Evolutionary conservation across 352 stramenopile genomes (phyloP).

Genomic region (Phytophthora idaei): DNA sequence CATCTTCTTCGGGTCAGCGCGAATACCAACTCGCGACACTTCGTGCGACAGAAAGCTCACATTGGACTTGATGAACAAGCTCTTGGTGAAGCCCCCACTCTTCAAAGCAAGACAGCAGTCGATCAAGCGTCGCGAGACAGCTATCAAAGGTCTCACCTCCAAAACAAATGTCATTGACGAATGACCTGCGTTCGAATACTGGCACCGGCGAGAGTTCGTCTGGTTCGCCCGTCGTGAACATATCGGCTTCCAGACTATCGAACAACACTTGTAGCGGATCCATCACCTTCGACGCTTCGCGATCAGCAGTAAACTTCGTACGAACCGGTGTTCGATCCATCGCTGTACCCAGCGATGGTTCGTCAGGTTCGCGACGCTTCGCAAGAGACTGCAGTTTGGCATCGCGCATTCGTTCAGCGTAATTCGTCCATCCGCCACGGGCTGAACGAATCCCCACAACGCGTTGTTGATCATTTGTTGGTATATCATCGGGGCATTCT

Average conservation of each 20-base stretch:
- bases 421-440: not conserved
- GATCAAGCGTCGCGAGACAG: not conserved
- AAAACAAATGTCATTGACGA: conserved; percentile 14
- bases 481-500: not conserved
- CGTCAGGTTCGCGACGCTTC: too few relatives aligned
- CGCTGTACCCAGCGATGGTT: too few relatives aligned
- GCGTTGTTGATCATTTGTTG: not conserved
- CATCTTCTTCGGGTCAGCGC: too few relatives aligned
- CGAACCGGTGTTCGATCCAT: not conserved
- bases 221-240: not conserved
- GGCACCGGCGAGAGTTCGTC: not conserved
- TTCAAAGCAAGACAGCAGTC: conserved; percentile 1
- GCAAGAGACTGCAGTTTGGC: not conserved
- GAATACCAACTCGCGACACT: too few relatives aligned
- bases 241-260: not conserved
- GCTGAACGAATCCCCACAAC: not conserved
- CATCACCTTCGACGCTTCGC: not conserved
- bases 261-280: not conserved
- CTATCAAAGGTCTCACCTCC: not conserved
- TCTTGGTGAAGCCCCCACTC: not conserved
- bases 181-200: conserved; percentile 1
- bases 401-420: not conserved
- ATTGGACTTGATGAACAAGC: too few relatives aligned
- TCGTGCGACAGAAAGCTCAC: too few relatives aligned
- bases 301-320: not conserved